Percentiles rank a stretch among this genome's conserved stretches.
Evolutionary conservation across 495 filamentous ascomycete genomes (phyloP).

Genomic region (Xylaria sp.): DNA sequence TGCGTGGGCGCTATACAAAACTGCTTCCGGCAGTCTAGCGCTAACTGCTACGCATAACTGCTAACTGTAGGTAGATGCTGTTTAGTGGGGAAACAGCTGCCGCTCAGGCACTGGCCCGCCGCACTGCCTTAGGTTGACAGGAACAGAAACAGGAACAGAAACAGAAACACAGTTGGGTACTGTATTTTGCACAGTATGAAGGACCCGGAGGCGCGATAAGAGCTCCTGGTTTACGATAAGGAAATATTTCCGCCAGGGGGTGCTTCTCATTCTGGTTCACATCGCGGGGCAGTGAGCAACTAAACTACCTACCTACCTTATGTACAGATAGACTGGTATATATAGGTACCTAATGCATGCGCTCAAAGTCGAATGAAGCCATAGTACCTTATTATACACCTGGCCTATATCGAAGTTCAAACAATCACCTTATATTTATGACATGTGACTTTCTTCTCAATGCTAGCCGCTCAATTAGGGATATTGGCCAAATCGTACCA

Average conservation of each 20-base stretch:
- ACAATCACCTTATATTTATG: no score
- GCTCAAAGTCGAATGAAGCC: background rate
- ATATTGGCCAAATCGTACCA: constrained; percentile 15
- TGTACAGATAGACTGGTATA: no score
- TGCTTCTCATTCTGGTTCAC: background rate
- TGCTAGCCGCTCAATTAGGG: constrained; percentile 13
- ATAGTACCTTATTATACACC: no score
- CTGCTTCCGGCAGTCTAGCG: constrained; percentile 22
- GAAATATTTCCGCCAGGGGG: constrained; percentile 26
- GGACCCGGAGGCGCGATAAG: constrained; percentile 20
- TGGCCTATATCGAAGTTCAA: no score
- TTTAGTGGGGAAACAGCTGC: constrained; percentile 2
- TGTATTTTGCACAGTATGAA: background rate
- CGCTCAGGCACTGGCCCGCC: background rate
- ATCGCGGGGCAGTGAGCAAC: constrained; percentile 29
- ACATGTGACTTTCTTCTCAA: background rate
- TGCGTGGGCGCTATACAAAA: constrained; percentile 6
- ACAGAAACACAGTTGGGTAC: background rate
- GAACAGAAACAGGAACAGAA: background rate
- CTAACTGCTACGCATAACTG: no score
- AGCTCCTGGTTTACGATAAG: constrained; percentile 24
- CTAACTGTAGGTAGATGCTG: background rate
- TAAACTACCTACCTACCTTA: background rate
- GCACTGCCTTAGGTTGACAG: background rate
- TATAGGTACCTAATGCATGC: no score